These are phyloP conservation scores for Imleria badia DNA, from an alignment of 768 basidiomycete genomes.

Conservation along the genomic window DNA sequence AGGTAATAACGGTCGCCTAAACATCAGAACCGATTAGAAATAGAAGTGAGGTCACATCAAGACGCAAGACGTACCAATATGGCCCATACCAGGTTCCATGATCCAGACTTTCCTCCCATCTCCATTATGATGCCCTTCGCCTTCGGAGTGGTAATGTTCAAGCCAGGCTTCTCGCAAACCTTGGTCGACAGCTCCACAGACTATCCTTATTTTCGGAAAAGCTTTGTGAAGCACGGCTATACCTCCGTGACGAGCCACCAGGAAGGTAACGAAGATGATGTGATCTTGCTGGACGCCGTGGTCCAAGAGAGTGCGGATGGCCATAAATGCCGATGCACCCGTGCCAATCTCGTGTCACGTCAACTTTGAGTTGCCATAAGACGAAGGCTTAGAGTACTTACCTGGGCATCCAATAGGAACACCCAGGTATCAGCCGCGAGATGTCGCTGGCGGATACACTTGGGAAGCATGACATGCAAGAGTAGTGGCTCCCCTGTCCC, in stretches of 20 bases:
- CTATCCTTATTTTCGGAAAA: constrained; percentile 83
- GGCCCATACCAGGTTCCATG: constrained; percentile 86
- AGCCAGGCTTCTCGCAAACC: constrained; percentile 75
- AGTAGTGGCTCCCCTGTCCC: constrained; percentile 85
- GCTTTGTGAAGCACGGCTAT: constrained; percentile 73
- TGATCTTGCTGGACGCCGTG: constrained; percentile 83
- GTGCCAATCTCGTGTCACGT: constrained; percentile 74
- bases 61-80: constrained; percentile 58
- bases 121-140: constrained; percentile 39
- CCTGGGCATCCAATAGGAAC: constrained; percentile 89
- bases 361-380: neutral
- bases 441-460: constrained; percentile 62
- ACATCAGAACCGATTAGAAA: neutral
- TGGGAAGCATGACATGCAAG: constrained; percentile 78
- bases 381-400: constrained; percentile 21
- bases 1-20: constrained; percentile 45
- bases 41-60: neutral
- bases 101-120: constrained; percentile 72
- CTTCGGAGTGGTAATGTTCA: constrained; percentile 52
- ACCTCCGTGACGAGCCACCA: constrained; percentile 83
- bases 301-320: constrained; percentile 88
- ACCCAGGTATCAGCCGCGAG: constrained; percentile 74
- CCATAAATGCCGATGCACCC: constrained; percentile 92
- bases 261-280: constrained; percentile 88
- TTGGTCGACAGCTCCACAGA: constrained; percentile 82